These are phyloP conservation scores for Hydnomerulius pinastri DNA, from an alignment of 768 basidiomycete genomes.

Conservation along the genomic window DNA sequence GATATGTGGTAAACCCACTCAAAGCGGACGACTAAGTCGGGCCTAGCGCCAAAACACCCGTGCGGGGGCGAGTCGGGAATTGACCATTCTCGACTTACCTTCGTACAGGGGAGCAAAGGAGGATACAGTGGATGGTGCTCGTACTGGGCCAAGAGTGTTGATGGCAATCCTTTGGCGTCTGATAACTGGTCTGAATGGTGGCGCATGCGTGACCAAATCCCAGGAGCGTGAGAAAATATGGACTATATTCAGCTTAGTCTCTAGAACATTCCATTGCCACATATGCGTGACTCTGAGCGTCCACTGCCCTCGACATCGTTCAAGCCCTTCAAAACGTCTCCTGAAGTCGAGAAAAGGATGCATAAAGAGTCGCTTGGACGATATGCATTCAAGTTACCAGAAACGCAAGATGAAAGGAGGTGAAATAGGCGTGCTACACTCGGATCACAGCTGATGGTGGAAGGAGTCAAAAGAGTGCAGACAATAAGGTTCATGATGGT, in stretches of 20 bases:
- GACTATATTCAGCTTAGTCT: slow-evolving; percentile 18
- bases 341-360: not conserved
- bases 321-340: not conserved
- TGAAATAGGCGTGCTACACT: not conserved
- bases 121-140: not conserved
- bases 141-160: too few relatives aligned
- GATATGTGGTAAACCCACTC: too few relatives aligned
- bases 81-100: not conserved
- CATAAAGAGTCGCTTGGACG: not conserved
- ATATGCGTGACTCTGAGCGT: slow-evolving; percentile 4
- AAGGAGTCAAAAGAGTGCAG: slow-evolving; percentile 22
- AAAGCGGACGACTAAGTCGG: too few relatives aligned
- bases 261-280: slow-evolving; percentile 28
- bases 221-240: slow-evolving; percentile 12
- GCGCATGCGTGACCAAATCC: not conserved
- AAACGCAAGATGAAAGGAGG: not conserved
- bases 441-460: slow-evolving; percentile 29
- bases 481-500: slow-evolving; percentile 11
- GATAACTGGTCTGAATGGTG: slow-evolving; percentile 7
- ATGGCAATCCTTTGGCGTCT: not conserved
- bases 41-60: too few relatives aligned
- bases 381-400: not conserved
- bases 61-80: not conserved
- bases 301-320: not conserved
- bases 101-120: not conserved